phyloP scores from a whole-genome alignment of 768 basidiomycete genomes.

The Galerina marginata region DNA sequence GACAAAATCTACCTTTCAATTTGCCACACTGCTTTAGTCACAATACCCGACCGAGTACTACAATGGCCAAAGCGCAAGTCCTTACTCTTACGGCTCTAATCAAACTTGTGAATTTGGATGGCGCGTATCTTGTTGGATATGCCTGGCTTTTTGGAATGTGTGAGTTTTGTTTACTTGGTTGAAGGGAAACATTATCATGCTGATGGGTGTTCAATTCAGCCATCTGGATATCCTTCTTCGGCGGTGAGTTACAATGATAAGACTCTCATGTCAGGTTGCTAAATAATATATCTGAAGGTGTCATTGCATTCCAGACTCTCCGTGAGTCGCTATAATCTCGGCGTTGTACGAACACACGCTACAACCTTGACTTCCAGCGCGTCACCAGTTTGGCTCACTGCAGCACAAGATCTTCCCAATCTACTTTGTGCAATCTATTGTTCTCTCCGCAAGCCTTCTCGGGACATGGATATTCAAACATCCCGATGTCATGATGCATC shows the following conservation, averaged over 20 bases:
- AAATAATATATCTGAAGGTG: constrained; percentile 39
- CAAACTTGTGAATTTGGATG: constrained; percentile 40
- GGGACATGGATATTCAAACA: constrained; percentile 63
- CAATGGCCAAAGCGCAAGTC: constrained; percentile 41
- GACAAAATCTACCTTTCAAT: not conserved
- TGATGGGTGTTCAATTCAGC: constrained; percentile 28
- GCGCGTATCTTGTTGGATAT: constrained; percentile 61
- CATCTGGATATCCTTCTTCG: constrained; percentile 74
- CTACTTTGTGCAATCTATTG: constrained; percentile 70
- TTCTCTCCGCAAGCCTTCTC: constrained; percentile 58
- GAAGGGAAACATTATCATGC: not conserved
- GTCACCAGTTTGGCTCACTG: constrained; percentile 73
- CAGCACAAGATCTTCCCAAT: constrained; percentile 79
- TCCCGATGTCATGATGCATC: constrained; percentile 55
- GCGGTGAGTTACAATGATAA: constrained; percentile 41
- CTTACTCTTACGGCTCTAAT: constrained; percentile 40
- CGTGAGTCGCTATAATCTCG: constrained; percentile 43
- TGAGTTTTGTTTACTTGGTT: constrained; percentile 36
- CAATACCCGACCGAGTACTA: not conserved
- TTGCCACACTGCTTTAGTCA: not conserved
- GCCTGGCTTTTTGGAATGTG: constrained; percentile 75
- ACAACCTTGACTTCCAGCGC: constrained; percentile 46
- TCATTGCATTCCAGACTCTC: constrained; percentile 64
- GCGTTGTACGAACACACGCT: not conserved
- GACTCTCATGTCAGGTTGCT: not conserved